A percentile compares a stretch with the other conserved stretches of the same genome.
Evolutionary conservation across 2,329 filamentous ascomycete species (phyloP).

Genomic region (Hypoxylon sp.): DNA sequence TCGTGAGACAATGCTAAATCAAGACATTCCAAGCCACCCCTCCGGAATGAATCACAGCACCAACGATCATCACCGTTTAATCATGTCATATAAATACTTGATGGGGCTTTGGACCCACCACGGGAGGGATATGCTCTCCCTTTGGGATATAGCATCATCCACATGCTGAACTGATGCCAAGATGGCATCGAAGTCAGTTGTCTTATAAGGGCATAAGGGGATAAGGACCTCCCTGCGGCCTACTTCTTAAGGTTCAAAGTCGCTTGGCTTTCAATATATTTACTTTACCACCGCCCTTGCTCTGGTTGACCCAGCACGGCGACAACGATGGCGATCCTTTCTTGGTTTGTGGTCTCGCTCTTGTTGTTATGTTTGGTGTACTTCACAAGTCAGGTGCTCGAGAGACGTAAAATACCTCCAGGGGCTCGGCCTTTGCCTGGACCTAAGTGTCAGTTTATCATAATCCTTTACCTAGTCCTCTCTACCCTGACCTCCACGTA

Average conservation of each 20-base stretch:
- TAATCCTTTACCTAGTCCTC: neutral
- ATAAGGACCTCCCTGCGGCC: slow-evolving; percentile 3
- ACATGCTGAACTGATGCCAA: slow-evolving; percentile 9
- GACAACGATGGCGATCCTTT: slow-evolving; percentile 43
- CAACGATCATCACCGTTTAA: slow-evolving; percentile 12
- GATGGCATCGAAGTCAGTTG: slow-evolving; percentile 11
- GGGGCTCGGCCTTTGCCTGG: slow-evolving; percentile 48
- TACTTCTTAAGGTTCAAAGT: slow-evolving; percentile 19
- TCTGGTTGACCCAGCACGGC: slow-evolving; percentile 61
- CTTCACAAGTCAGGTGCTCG: slow-evolving; percentile 30
- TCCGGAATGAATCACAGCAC: slow-evolving; percentile 26
- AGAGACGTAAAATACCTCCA: slow-evolving; percentile 45
- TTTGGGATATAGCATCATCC: slow-evolving; percentile 17
- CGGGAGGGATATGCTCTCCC: slow-evolving; percentile 19
- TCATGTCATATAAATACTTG: slow-evolving; percentile 26
- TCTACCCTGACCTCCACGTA: neutral
- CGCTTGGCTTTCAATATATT: slow-evolving; percentile 18
- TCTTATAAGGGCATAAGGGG: slow-evolving; percentile 28
- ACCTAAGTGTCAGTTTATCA: slow-evolving; percentile 47
- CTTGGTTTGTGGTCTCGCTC: slow-evolving; percentile 36
- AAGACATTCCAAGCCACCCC: slow-evolving; percentile 27
- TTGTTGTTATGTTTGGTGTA: slow-evolving; percentile 41
- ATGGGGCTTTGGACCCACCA: slow-evolving; percentile 16
- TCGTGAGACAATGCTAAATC: slow-evolving; percentile 36
- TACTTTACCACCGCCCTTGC: slow-evolving; percentile 6